These are phyloP conservation scores for Sugiyamaella grinbergsii DNA, from an alignment of 1,139 yeast species.

Conservation along the genomic window DNA sequence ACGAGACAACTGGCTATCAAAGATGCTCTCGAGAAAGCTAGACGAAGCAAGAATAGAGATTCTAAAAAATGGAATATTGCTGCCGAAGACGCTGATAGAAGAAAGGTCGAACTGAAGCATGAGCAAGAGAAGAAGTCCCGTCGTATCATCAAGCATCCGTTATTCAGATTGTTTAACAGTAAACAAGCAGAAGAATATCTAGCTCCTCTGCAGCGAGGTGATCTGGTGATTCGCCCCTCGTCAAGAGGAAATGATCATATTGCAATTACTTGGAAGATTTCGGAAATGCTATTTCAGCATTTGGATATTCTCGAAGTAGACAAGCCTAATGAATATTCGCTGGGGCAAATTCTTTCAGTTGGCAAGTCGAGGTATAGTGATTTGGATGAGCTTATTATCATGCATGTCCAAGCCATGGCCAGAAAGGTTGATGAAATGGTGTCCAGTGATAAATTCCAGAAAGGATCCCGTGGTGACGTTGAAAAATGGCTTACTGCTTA, in stretches of 20 bases:
- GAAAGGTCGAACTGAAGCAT: slow-evolving; percentile 52
- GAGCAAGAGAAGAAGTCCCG: slow-evolving; percentile 58
- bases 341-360: slow-evolving; percentile 65
- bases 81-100: slow-evolving; percentile 68
- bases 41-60: slow-evolving; percentile 42
- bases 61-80: slow-evolving; percentile 78
- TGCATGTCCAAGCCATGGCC: slow-evolving; percentile 84
- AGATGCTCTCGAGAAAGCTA: slow-evolving; percentile 52
- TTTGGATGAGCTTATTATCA: slow-evolving; percentile 88
- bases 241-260: slow-evolving; percentile 85
- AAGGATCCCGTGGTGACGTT: slow-evolving; percentile 78
- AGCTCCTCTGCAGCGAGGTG: slow-evolving; percentile 89
- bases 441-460: slow-evolving; percentile 83
- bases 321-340: slow-evolving; percentile 60
- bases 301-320: slow-evolving; percentile 78
- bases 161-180: slow-evolving; percentile 79
- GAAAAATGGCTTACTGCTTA: slow-evolving; percentile 86
- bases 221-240: slow-evolving; percentile 91
- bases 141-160: slow-evolving; percentile 88
- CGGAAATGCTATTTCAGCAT: slow-evolving; percentile 88
- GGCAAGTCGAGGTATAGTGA: slow-evolving; percentile 74
- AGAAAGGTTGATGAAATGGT: slow-evolving; percentile 83
- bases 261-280: slow-evolving; percentile 96
- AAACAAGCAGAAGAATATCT: slow-evolving; percentile 91
- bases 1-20: slow-evolving; percentile 66